Conservation (phyloP, 495 filamentous ascomycete genomes). For the Penicilliopsis zonata region DNA sequence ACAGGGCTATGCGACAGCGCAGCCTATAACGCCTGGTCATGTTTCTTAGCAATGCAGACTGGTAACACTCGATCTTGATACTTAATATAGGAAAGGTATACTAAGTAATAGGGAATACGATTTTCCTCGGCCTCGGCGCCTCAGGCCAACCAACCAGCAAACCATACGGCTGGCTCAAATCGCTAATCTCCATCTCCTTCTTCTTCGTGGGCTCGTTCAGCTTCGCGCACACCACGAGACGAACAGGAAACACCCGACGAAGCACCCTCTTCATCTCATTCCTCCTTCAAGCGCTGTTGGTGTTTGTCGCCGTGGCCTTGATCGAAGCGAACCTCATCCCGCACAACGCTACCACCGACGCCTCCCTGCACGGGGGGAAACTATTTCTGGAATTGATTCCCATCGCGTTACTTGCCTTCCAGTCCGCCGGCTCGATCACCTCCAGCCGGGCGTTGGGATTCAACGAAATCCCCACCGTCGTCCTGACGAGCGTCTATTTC, state of each 20-base stretch:
- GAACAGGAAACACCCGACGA: slow-evolving; percentile 29
- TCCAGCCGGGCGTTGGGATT: slow-evolving; percentile 50
- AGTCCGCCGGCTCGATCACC: slow-evolving; percentile 59
- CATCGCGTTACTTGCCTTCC: slow-evolving; percentile 56
- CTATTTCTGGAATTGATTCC: slow-evolving; percentile 40
- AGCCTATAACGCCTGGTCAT: slow-evolving; percentile 49
- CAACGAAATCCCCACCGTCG: slow-evolving; percentile 61
- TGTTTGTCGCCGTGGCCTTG: slow-evolving; percentile 46
- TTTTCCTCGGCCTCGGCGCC: slow-evolving; percentile 54
- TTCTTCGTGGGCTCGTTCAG: slow-evolving; percentile 45
- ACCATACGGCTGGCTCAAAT: slow-evolving; percentile 53
- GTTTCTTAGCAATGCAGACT: slow-evolving; percentile 54
- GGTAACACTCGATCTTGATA: slow-evolving; percentile 37
- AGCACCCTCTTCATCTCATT: slow-evolving; percentile 44
- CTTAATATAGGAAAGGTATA: slow-evolving; percentile 9
- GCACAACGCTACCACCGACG: slow-evolving; percentile 15
- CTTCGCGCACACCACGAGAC: slow-evolving; percentile 26
- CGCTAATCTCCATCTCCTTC: slow-evolving; percentile 41
- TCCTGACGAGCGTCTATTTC: slow-evolving; percentile 60
- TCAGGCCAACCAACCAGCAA: slow-evolving; percentile 36
- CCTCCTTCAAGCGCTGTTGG: slow-evolving; percentile 40
- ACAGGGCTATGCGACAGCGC: slow-evolving; percentile 50
- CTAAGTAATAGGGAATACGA: slow-evolving; percentile 53
- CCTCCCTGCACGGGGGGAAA: slow-evolving; percentile 13
- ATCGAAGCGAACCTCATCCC: slow-evolving; percentile 39